These are phyloP conservation scores for Straminergon stramineum DNA, from an alignment of 225 moss, liverwort and hornwort species.

Conservation along the genomic window DNA sequence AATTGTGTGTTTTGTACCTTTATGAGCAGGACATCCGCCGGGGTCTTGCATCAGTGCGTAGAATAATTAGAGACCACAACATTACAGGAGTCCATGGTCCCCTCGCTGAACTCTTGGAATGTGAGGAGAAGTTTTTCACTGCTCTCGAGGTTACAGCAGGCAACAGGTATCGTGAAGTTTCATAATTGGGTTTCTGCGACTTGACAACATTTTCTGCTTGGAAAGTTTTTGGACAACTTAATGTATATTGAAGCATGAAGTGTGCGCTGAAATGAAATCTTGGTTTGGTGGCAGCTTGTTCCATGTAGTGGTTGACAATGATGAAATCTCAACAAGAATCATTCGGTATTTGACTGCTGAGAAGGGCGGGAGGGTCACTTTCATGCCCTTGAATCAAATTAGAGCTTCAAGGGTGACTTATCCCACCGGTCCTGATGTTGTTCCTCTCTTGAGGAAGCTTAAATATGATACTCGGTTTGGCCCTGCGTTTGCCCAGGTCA, in stretches of 20 bases:
- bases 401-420: constrained; percentile 58
- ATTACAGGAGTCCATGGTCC: constrained; percentile 86
- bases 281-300: constrained; percentile 50
- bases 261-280: neutral
- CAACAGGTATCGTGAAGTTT: constrained; percentile 35
- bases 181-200: neutral
- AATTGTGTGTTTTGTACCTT: neutral
- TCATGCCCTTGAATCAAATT: constrained; percentile 82
- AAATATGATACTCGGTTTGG: constrained; percentile 47
- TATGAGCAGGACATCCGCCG: constrained; percentile 68
- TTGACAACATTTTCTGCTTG: neutral
- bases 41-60: constrained; percentile 62
- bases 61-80: constrained; percentile 61
- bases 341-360: constrained; percentile 72
- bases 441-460: constrained; percentile 72
- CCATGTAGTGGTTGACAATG: constrained; percentile 82
- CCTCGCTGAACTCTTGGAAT: constrained; percentile 80
- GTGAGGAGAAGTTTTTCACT: constrained; percentile 93
- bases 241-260: neutral
- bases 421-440: constrained; percentile 88
- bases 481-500: constrained; percentile 75
- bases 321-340: constrained; percentile 81
- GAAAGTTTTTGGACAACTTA: neutral
- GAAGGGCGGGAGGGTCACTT: constrained; percentile 87
- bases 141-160: constrained; percentile 90